These are phyloP conservation scores for Isoetes engelmannii DNA, from an alignment of 83 land plant genomes.

Conservation along the genomic window DNA sequence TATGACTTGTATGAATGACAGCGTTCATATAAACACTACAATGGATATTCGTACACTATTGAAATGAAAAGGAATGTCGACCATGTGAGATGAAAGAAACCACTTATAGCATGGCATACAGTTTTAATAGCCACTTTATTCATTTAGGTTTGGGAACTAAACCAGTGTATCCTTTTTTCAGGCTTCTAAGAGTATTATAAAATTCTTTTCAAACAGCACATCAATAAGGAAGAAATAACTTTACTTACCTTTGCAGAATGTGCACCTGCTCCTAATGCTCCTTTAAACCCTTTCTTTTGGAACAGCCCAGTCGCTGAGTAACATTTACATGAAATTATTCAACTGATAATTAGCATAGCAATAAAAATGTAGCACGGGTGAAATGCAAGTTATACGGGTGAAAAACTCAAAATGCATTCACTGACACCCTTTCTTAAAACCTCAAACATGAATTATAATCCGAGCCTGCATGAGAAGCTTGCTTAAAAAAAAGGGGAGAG, in stretches of 20 bases:
- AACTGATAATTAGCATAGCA: too few species aligned
- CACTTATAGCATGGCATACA: too few species aligned
- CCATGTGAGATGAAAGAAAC: too few species aligned
- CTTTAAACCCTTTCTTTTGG: slow-evolving; percentile 39
- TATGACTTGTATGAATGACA: too few species aligned
- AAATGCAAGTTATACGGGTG: neutral
- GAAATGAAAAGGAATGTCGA: too few species aligned
- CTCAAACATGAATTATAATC: neutral
- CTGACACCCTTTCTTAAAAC: neutral
- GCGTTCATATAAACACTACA: too few species aligned
- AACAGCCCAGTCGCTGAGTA: slow-evolving; percentile 30
- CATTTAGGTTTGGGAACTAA: neutral
- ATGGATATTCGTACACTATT: too few species aligned
- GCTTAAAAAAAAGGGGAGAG: neutral
- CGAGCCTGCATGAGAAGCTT: neutral
- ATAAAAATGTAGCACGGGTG: neutral
- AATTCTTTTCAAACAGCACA: neutral
- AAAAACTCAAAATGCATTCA: neutral
- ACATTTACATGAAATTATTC: too few species aligned
- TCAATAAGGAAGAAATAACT: neutral
- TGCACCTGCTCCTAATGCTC: slow-evolving; percentile 29
- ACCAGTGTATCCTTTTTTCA: neutral
- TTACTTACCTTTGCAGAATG: slow-evolving; percentile 35
- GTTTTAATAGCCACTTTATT: too few species aligned
- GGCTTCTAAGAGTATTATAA: neutral